Percentiles rank a stretch among this genome's conserved stretches.
Evolutionary conservation across 345 rosid genomes (phyloP).

Genomic region (Corchorus capsularis): DNA sequence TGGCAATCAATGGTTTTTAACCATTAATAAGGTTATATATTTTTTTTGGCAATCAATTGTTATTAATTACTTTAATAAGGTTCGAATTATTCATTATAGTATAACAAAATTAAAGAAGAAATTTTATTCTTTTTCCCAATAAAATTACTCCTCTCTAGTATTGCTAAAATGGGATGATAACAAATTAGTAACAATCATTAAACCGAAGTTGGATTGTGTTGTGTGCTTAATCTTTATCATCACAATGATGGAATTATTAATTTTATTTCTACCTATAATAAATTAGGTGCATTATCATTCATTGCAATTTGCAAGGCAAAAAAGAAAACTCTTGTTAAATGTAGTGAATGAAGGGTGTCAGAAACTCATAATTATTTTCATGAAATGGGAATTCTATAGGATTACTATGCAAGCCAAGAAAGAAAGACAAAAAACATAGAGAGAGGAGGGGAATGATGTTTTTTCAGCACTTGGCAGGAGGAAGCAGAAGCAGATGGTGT

Average conservation of each 20-base stretch:
- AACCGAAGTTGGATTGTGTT: neutral
- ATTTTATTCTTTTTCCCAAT: too few species aligned
- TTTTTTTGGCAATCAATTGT: too few species aligned
- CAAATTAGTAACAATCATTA: neutral
- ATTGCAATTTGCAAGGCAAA: neutral
- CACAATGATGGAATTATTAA: neutral
- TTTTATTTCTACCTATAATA: neutral
- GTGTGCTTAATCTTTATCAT: neutral
- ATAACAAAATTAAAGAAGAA: too few species aligned
- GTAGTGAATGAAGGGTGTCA: neutral
- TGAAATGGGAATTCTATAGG: neutral
- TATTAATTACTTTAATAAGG: too few species aligned
- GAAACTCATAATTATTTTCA: conserved; percentile 1
- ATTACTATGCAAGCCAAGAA: neutral
- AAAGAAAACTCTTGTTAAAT: neutral
- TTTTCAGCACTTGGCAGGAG: neutral
- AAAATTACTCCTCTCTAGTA: too few species aligned
- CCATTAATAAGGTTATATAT: too few species aligned
- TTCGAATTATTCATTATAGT: too few species aligned
- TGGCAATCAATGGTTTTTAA: too few species aligned
- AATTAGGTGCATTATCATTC: neutral
- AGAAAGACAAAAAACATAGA: neutral
- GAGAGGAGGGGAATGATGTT: too few species aligned
- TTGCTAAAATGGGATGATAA: too few species aligned
- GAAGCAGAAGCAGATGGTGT: neutral